Base-by-base conservation (phyloP, 148 eudicot species). In the Nyssa sinensis region DNA sequence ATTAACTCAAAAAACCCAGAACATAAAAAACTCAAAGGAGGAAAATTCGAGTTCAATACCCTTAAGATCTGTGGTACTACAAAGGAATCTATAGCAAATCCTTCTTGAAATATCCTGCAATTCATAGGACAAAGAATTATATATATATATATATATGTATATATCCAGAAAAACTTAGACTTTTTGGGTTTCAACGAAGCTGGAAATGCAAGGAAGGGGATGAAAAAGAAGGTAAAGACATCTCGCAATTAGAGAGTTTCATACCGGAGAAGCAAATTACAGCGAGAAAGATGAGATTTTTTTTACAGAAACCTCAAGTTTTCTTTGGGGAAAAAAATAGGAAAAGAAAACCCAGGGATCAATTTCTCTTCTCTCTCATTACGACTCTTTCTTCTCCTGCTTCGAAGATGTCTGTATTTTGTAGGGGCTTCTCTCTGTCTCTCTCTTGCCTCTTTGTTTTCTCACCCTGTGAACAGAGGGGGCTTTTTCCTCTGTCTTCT, bases 21-120 rank as follows among this genome's bases (percentile, higher is more conserved):
- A n/a, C n/a, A n/a, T n/a, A n/a, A n/a, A n/a, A n/a, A n/a, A n/a
- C 9, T 34, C 31, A 3, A 47, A 68, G 49, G 49, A 14, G 19
- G n/a, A 6, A 58, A 68, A n/a, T n/a, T n/a, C n/a, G n/a, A n/a
- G n/a, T n/a, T n/a, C n/a, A n/a, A n/a, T 28, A 44, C 44, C 71
- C 60, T 64, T 64, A 65, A 65, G 77, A 74, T 64, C 77, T 74
- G 44, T 0, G 62, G 32, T 13, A 9, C 35, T 31, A 63, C 21
- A 6, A 7, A 64, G 62, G 23, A 73, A 64, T 33, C 61, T 19
- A 47, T 28, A 32, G 41, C 58, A 64, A 51, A n/a, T n/a, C 39
- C 31, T 69, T 19, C 33, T 14, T 31, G 61, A 51, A 69, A 44
- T 41, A 27, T 24, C 31, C 71, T 67, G 59, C 30, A 67, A 41